phyloP scores from a whole-genome alignment of 331 rosid genomes.

The Pyrus hybrid region DNA sequence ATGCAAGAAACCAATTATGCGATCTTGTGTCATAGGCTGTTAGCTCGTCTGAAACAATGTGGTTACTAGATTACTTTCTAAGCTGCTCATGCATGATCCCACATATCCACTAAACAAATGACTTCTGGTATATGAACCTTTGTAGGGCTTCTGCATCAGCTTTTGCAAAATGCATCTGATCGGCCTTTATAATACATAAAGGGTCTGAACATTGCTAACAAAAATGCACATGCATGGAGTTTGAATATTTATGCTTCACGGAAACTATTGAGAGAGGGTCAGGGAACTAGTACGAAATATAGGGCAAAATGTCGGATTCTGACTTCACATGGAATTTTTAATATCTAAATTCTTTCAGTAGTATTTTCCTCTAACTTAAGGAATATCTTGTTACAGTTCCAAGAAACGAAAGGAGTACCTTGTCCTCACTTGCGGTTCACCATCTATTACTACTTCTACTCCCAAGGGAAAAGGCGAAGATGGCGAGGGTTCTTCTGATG shows the following conservation, averaged over 20 bases:
- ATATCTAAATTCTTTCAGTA: background rate
- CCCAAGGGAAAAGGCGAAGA: conserved; percentile 47
- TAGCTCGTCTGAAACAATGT: background rate
- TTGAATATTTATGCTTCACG: background rate
- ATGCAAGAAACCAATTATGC: background rate
- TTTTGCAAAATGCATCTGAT: background rate
- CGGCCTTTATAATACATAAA: background rate
- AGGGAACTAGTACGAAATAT: background rate
- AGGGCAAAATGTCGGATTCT: background rate
- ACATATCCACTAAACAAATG: background rate
- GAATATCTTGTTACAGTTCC: conserved; percentile 40
- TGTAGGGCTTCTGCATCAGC: background rate
- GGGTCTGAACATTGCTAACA: background rate
- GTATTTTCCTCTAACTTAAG: conserved; percentile 6
- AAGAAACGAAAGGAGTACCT: conserved; percentile 87
- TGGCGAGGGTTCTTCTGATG: conserved; percentile 50
- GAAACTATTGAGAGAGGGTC: background rate
- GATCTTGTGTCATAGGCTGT: background rate
- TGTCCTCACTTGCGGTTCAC: conserved; percentile 76
- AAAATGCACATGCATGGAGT: background rate
- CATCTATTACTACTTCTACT: conserved; percentile 29
- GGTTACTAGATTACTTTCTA: background rate
- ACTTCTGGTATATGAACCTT: background rate
- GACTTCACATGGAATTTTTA: background rate
- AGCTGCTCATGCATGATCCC: background rate